A percentile compares a stretch with the other conserved stretches of the same genome.
Conservation (phyloP, 192 early-diverging fungal species). For the Entomortierella parvispora region DNA sequence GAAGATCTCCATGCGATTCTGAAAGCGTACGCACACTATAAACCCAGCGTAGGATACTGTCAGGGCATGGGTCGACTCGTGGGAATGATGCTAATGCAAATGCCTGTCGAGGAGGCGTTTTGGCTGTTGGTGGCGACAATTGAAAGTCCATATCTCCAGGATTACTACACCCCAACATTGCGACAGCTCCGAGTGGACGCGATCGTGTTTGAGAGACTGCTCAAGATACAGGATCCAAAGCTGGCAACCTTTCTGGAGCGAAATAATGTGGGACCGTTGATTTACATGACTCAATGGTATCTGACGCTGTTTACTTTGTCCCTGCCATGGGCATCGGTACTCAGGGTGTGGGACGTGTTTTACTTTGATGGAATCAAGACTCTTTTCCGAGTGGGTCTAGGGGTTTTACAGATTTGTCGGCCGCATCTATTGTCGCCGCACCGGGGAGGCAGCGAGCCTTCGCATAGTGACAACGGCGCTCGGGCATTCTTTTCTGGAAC, state of each 20-base stretch:
- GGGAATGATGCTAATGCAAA: conserved; percentile 90
- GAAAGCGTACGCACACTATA: conserved; percentile 91
- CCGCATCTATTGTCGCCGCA: conserved; percentile 65
- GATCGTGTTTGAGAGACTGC: conserved; percentile 78
- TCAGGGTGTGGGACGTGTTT: conserved; percentile 96
- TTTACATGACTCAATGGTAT: conserved; percentile 95
- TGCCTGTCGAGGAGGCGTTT: conserved; percentile 88
- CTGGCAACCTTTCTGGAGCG: conserved; percentile 75
- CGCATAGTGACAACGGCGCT: conserved; percentile 54
- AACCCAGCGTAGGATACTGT: conserved; percentile 89
- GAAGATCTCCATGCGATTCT: conserved; percentile 80
- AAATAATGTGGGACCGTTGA: conserved; percentile 85
- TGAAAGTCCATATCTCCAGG: conserved; percentile 69
- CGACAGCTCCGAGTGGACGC: conserved; percentile 84
- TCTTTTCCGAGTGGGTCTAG: conserved; percentile 84
- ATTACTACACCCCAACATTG: conserved; percentile 79
- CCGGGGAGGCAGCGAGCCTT: conserved; percentile 66
- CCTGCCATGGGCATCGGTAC: conserved; percentile 87
- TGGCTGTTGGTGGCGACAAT: conserved; percentile 87
- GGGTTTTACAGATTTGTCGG: conserved; percentile 71
- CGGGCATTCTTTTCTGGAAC: no score
- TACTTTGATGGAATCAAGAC: conserved; percentile 86
- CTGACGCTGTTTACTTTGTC: conserved; percentile 89
- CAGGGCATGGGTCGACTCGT: conserved; percentile 96
- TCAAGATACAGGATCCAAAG: conserved; percentile 71